Evolutionary conservation across 2,329 filamentous ascomycete species (phyloP).

Genomic region (Raffaelea albimanens): DNA sequence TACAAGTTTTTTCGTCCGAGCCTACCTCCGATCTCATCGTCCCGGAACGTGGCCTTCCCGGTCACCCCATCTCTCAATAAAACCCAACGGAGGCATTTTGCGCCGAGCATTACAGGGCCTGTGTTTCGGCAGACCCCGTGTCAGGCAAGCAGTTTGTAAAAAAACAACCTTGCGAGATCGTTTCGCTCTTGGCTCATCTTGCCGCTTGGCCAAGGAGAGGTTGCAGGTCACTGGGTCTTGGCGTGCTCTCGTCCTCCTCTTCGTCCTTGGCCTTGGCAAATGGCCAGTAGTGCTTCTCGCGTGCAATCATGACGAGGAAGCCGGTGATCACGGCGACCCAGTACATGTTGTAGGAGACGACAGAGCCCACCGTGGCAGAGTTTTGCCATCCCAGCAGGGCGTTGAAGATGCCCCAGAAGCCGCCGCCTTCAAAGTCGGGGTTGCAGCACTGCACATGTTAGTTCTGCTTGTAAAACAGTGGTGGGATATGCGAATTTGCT

Average conservation of each 20-base stretch:
- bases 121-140: no score
- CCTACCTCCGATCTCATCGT: no score
- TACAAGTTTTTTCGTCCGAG: no score
- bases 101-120: no score
- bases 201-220: conserved; percentile 2
- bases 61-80: no score
- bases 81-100: no score
- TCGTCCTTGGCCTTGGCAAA: neutral
- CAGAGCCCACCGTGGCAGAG: conserved; percentile 76
- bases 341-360: conserved; percentile 82
- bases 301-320: conserved; percentile 9
- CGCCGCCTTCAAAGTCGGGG: conserved; percentile 56
- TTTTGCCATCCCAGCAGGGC: conserved; percentile 81
- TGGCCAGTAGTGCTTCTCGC: conserved; percentile 8
- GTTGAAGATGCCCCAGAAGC: conserved; percentile 83
- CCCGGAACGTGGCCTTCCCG: no score
- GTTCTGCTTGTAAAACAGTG: neutral
- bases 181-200: neutral
- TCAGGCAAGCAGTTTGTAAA: no score
- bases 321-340: conserved; percentile 45
- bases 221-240: conserved; percentile 2
- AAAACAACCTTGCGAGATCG: no score
- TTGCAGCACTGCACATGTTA: conserved; percentile 58
- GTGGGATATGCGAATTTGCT: conserved; percentile 14
- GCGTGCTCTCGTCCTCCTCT: neutral